phyloP scores from a whole-genome alignment of 73 alveolate genomes.

The Paramecium tetraurelia region DNA sequence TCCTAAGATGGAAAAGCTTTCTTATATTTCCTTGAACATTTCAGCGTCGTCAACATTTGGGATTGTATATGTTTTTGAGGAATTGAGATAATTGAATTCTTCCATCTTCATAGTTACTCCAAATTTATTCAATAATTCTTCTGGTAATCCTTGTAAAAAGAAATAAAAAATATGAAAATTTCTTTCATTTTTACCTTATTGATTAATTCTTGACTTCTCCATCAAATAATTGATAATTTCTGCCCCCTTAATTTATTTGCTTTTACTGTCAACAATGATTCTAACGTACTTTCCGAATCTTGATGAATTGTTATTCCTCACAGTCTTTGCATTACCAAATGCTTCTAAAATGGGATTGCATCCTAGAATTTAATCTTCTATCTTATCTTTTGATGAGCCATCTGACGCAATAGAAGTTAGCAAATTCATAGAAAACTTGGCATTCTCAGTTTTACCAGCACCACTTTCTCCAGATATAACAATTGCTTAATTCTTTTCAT shows the following conservation, averaged over 20 bases:
- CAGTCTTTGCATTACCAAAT: constrained; percentile 98
- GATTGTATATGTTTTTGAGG: constrained; percentile 45
- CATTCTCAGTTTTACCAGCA: constrained; percentile 98
- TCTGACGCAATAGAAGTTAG: constrained; percentile 71
- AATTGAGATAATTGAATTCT: constrained; percentile 20
- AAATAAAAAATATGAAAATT: constrained; percentile 58
- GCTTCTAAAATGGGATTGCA: constrained; percentile 99
- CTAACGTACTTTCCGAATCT: constrained; percentile 99
- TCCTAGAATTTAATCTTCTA: constrained; percentile 93
- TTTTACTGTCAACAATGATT: constrained; percentile 62
- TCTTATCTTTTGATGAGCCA: constrained; percentile 26
- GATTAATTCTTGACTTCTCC: constrained; percentile 55
- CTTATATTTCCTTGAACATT: constrained; percentile 36
- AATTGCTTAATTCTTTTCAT: constrained; percentile 75
- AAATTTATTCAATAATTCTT: constrained; percentile 29
- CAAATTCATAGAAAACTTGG: constrained; percentile 86
- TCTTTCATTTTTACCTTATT: constrained; percentile 53
- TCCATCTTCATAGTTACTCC: constrained; percentile 28
- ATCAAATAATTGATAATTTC: constrained; percentile 47
- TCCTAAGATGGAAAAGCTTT: constrained; percentile 18
- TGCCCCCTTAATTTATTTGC: constrained; percentile 48
- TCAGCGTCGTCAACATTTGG: constrained; percentile 56
- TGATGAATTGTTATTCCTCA: constrained; percentile 89
- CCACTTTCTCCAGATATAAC: constrained; percentile 99
- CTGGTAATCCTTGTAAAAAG: constrained; percentile 30